Conservation (phyloP, 371 early-diverging fungal genomes). For the Batrachochytrium dendrobatidis region DNA sequence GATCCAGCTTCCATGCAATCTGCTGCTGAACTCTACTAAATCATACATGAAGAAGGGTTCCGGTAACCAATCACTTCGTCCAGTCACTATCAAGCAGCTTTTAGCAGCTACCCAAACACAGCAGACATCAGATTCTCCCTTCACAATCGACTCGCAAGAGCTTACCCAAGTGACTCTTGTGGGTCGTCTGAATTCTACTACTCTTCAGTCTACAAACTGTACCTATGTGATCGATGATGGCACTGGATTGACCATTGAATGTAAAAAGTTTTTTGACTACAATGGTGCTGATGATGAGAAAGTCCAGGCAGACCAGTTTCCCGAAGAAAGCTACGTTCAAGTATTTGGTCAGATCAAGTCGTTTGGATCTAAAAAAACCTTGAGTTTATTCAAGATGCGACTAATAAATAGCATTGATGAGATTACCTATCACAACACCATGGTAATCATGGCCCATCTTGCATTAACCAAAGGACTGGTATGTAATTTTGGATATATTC, state of each 20-base stretch:
- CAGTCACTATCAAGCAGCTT: conserved; percentile 71
- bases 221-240: conserved; percentile 71
- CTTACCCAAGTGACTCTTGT: conserved; percentile 48
- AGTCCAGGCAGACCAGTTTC: conserved; percentile 14
- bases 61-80: conserved; percentile 54
- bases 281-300: conserved; percentile 32
- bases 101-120: conserved; percentile 29
- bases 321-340: conserved; percentile 54
- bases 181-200: conserved; percentile 53
- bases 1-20: too few relatives aligned
- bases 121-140: conserved; percentile 43
- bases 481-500: not conserved
- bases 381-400: conserved; percentile 46
- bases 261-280: conserved; percentile 53
- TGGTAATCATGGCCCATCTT: conserved; percentile 57
- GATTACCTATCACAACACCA: conserved; percentile 61
- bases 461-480: conserved; percentile 21
- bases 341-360: conserved; percentile 56
- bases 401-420: conserved; percentile 67
- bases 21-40: too few relatives aligned
- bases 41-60: too few relatives aligned
- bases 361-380: conserved; percentile 48
- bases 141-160: conserved; percentile 57
- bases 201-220: conserved; percentile 45
- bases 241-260: conserved; percentile 58